Evolutionary conservation across 768 basidiomycete species (phyloP).

Genomic region (Tulasnella sp.): DNA sequence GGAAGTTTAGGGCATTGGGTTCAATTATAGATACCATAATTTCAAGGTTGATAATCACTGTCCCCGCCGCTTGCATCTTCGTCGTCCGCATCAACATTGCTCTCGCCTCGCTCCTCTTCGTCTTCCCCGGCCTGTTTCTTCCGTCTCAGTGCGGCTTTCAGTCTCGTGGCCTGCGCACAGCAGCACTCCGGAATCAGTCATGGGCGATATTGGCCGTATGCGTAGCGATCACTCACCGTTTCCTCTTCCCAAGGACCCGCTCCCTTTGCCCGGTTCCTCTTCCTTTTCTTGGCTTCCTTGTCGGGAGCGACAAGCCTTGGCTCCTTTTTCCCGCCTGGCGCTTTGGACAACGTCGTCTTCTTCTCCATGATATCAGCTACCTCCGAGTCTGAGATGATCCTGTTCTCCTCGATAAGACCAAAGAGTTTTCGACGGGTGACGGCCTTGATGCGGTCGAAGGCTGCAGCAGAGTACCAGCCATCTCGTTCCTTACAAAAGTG

Average conservation of each 20-base stretch:
- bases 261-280: slow-evolving; percentile 86
- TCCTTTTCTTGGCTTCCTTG: slow-evolving; percentile 46
- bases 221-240: slow-evolving; percentile 37
- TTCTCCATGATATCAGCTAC: slow-evolving; percentile 56
- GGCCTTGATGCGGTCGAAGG: slow-evolving; percentile 75
- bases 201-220: neutral
- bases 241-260: slow-evolving; percentile 75
- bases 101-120: neutral
- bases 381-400: slow-evolving; percentile 59
- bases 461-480: slow-evolving; percentile 78
- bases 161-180: neutral
- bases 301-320: neutral
- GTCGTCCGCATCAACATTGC: slow-evolving; percentile 8
- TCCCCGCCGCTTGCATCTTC: slow-evolving; percentile 28
- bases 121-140: slow-evolving; percentile 3
- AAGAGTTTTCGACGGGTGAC: slow-evolving; percentile 76
- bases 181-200: neutral
- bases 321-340: neutral
- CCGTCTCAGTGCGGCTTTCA: slow-evolving; percentile 1
- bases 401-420: slow-evolving; percentile 68
- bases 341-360: slow-evolving; percentile 21
- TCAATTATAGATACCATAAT: neutral
- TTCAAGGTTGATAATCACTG: slow-evolving; percentile 48
- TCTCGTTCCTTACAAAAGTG: slow-evolving; percentile 55
- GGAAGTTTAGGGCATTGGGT: neutral